These are phyloP conservation scores for Pseudocercospora ulei DNA, from an alignment of 2,329 filamentous ascomycete species.

Conservation along the genomic window DNA sequence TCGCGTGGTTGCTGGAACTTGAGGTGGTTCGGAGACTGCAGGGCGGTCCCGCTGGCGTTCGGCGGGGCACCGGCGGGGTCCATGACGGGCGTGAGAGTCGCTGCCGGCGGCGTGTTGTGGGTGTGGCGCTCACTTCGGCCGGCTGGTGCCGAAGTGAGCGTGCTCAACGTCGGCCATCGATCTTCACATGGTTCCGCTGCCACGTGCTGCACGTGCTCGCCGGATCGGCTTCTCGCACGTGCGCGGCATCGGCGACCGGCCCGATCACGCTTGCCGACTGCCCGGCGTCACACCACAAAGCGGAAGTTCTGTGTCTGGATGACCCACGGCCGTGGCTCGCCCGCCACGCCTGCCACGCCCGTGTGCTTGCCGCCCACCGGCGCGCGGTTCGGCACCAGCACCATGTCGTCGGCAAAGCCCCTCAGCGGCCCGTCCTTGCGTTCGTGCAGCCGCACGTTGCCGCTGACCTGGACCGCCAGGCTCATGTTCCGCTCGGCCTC, in stretches of 20 bases:
- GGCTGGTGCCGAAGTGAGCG: too few species aligned
- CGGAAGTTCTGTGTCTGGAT: constrained; percentile 39
- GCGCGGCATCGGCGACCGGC: too few species aligned
- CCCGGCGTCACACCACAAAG: constrained; percentile 37
- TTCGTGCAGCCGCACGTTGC: constrained; percentile 57
- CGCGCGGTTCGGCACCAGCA: constrained; percentile 57
- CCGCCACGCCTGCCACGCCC: constrained; percentile 27
- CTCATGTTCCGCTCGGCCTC: constrained; percentile 52
- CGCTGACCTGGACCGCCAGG: constrained; percentile 63
- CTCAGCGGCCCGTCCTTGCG: constrained; percentile 52
- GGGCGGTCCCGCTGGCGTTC: background rate
- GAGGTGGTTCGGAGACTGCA: background rate
- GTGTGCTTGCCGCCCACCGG: constrained; percentile 29
- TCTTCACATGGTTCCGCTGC: too few species aligned
- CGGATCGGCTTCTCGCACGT: too few species aligned
- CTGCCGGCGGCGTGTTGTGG: too few species aligned
- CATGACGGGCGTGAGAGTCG: too few species aligned
- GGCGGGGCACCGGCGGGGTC: too few species aligned
- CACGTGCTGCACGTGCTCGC: background rate
- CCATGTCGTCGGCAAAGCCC: constrained; percentile 69
- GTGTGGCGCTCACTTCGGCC: too few species aligned
- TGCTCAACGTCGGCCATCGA: too few species aligned
- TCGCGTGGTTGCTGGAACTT: background rate
- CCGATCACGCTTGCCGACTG: too few species aligned
- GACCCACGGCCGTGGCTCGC: constrained; percentile 34